phyloP scores from a whole-genome alignment of 2,329 filamentous ascomycete genomes.

The Lasiodiplodia theobromae region DNA sequence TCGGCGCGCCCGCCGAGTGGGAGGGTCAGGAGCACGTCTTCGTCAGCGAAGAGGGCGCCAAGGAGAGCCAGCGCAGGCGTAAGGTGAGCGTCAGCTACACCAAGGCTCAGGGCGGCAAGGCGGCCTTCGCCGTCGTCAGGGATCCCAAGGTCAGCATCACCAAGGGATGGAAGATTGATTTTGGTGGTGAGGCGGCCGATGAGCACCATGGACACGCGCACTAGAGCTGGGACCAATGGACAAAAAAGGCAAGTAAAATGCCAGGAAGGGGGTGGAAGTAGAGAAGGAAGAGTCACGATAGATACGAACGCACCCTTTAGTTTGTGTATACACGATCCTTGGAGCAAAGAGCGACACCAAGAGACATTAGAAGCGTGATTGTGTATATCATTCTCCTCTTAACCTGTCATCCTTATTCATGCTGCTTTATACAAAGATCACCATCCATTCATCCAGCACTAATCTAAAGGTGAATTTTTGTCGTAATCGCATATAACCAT shows the following conservation, averaged over 20 bases:
- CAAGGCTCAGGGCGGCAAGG: constrained; percentile 60
- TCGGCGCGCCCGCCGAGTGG: constrained; percentile 80
- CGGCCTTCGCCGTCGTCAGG: constrained; percentile 69
- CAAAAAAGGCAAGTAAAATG: background rate
- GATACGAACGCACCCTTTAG: constrained; percentile 5
- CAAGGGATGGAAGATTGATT: constrained; percentile 69
- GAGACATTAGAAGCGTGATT: background rate
- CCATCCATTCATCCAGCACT: background rate
- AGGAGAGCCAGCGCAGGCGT: constrained; percentile 51
- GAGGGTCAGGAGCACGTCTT: constrained; percentile 67
- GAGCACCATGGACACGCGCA: constrained; percentile 12
- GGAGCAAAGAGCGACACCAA: background rate
- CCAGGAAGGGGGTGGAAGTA: background rate
- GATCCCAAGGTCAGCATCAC: constrained; percentile 69
- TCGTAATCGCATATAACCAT: background rate
- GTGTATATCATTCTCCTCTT: background rate
- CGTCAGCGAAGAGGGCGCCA: constrained; percentile 66
- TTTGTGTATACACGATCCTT: background rate
- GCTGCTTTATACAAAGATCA: background rate
- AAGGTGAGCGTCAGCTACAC: constrained; percentile 68
- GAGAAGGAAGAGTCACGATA: constrained; percentile 1
- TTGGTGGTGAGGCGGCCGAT: constrained; percentile 39
- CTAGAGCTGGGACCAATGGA: background rate
- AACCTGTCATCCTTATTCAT: background rate
- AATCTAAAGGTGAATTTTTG: background rate